These are phyloP conservation scores for Acanthamoeba culbertsoni DNA, from an alignment of 208 protist genomes.

Conservation along the genomic window DNA sequence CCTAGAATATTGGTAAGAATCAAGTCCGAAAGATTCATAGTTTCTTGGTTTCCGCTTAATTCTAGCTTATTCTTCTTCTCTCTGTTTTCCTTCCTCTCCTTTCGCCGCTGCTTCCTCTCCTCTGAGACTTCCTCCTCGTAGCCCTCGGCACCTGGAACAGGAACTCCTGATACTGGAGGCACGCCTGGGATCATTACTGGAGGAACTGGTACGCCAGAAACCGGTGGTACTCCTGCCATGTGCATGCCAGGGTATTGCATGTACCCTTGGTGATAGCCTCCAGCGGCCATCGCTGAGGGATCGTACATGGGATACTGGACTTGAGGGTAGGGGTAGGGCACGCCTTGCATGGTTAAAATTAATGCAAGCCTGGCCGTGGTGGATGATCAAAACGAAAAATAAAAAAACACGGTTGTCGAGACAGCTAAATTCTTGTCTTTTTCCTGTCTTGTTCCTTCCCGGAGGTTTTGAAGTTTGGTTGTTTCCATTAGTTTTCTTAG, in stretches of 20 bases:
- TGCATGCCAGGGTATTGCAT: not conserved
- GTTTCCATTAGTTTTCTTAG: not conserved
- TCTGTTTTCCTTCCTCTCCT: not conserved
- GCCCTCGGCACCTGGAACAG: not conserved
- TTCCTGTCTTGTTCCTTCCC: not conserved
- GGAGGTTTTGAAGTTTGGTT: not conserved
- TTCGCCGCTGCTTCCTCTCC: not conserved
- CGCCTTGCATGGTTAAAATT: not conserved
- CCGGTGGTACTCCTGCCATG: not conserved
- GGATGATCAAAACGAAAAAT: too few species aligned
- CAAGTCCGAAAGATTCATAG: conserved; percentile 69
- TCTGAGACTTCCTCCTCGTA: conserved; percentile 3
- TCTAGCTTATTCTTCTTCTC: conserved; percentile 62
- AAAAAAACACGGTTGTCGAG: too few species aligned
- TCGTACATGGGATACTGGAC: not conserved
- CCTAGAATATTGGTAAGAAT: conserved; percentile 66
- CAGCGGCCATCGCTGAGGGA: not conserved
- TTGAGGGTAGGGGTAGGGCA: not conserved
- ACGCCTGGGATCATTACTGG: conserved; percentile 15
- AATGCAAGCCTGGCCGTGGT: too few species aligned
- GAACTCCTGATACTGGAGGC: conserved; percentile 40
- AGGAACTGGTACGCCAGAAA: conserved; percentile 12
- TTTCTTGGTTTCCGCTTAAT: conserved; percentile 61
- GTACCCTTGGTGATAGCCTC: not conserved
- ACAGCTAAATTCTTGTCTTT: not conserved